Conservation (phyloP, 2,329 filamentous ascomycete genomes). For the Emericellopsis cladophorae region DNA sequence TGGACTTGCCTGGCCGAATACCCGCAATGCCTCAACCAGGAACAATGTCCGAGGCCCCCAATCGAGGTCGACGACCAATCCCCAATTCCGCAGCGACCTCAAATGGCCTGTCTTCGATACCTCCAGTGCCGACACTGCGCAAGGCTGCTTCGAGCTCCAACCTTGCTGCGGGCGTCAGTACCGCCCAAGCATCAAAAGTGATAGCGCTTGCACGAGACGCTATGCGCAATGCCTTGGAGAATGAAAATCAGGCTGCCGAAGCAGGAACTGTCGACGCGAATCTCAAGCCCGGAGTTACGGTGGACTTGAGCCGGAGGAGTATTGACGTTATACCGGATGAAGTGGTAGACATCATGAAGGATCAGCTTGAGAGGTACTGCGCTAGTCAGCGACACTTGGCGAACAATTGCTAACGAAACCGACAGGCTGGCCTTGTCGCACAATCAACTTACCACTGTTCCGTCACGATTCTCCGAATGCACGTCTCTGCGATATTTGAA, state of each 20-base stretch:
- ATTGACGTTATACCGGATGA: slow-evolving; percentile 62
- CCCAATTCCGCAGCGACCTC: slow-evolving; percentile 23
- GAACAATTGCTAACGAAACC: background rate
- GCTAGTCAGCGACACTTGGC: background rate
- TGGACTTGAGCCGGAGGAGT: slow-evolving; percentile 65
- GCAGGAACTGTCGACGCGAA: slow-evolving; percentile 45
- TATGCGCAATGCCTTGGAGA: slow-evolving; percentile 53
- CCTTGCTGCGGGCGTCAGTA: slow-evolving; percentile 35
- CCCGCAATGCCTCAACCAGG: slow-evolving; percentile 7
- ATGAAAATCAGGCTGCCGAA: slow-evolving; percentile 51
- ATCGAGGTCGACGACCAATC: slow-evolving; percentile 23
- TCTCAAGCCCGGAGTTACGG: slow-evolving; percentile 59
- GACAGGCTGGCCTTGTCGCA: slow-evolving; percentile 69
- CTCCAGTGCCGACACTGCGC: slow-evolving; percentile 33
- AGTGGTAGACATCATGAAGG: slow-evolving; percentile 62
- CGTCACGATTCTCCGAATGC: slow-evolving; percentile 61
- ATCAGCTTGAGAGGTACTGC: slow-evolving; percentile 55
- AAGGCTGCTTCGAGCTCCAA: slow-evolving; percentile 31
- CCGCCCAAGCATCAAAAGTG: slow-evolving; percentile 47
- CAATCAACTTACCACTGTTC: slow-evolving; percentile 61
- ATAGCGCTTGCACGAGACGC: slow-evolving; percentile 53
- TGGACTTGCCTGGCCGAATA: slow-evolving; percentile 2
- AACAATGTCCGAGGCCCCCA: slow-evolving; percentile 26
- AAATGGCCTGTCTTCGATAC: slow-evolving; percentile 26
- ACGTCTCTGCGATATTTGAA: slow-evolving; percentile 70